Conservation (phyloP, 2,329 filamentous ascomycete genomes). For the Sordariomycetes sp. region DNA sequence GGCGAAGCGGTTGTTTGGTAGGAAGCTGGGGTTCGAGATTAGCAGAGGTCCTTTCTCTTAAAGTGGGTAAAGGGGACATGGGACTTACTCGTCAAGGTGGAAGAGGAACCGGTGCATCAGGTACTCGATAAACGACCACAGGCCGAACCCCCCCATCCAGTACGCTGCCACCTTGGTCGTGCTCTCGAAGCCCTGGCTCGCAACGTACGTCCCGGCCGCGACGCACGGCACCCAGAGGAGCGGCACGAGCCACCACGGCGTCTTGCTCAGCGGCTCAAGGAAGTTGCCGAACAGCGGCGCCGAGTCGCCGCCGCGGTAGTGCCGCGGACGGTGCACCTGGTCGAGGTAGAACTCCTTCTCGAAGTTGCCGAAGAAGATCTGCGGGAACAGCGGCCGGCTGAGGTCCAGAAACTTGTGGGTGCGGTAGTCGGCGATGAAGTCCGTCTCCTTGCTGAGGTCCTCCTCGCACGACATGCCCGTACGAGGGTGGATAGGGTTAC, state of each 20-base stretch:
- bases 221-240: conserved; percentile 74
- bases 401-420: conserved; percentile 91
- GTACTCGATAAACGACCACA: conserved; percentile 92
- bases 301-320: conserved; percentile 87
- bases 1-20: conserved; percentile 82
- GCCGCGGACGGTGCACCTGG: conserved; percentile 87
- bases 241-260: conserved; percentile 86
- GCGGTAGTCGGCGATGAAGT: conserved; percentile 63
- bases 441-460: conserved; percentile 78
- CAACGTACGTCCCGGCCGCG: conserved; percentile 55
- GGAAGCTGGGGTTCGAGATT: conserved; percentile 44
- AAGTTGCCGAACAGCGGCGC: conserved; percentile 96
- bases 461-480: conserved; percentile 87
- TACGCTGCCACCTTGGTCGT: conserved; percentile 37
- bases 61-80: background rate
- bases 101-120: conserved; percentile 80
- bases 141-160: conserved; percentile 55
- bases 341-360: conserved; percentile 93
- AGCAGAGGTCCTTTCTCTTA: conserved; percentile 10
- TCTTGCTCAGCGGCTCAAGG: conserved; percentile 91
- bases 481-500: conserved; percentile 33
- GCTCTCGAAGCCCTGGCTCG: conserved; percentile 45
- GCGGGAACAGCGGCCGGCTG: conserved; percentile 67
- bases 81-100: conserved; percentile 75
- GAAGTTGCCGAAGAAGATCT: conserved; percentile 82